A percentile compares a stretch with the other conserved stretches of the same genome.
These are phyloP conservation scores for Aspergillus saccharolyticus DNA, from an alignment of 495 filamentous ascomycete genomes.

Conservation along the genomic window DNA sequence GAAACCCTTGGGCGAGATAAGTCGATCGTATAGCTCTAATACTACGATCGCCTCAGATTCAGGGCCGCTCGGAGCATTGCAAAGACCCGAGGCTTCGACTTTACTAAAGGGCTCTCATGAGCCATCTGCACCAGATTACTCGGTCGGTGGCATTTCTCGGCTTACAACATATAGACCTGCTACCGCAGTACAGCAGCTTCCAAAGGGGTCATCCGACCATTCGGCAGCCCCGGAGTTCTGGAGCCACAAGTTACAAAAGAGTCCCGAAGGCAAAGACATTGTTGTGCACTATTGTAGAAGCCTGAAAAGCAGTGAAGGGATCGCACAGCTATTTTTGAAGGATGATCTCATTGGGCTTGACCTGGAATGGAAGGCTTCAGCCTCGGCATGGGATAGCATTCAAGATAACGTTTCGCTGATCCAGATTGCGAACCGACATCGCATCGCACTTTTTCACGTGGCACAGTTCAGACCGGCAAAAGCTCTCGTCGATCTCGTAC, in stretches of 20 bases:
- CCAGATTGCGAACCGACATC: slow-evolving; percentile 72
- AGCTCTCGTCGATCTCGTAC: slow-evolving; percentile 50
- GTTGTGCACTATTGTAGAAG: slow-evolving; percentile 73
- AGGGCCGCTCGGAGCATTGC: not conserved
- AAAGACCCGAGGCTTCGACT: not conserved
- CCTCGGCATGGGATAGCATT: slow-evolving; percentile 38
- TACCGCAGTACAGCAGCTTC: slow-evolving; percentile 1
- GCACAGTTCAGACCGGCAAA: slow-evolving; percentile 50
- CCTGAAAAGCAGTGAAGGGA: slow-evolving; percentile 57
- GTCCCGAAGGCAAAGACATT: slow-evolving; percentile 42
- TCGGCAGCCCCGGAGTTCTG: slow-evolving; percentile 45
- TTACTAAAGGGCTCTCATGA: not conserved
- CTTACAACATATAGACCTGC: too few species aligned
- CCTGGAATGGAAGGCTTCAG: slow-evolving; percentile 71
- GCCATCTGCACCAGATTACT: not conserved
- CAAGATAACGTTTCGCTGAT: slow-evolving; percentile 69
- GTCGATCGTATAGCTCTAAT: slow-evolving; percentile 1
- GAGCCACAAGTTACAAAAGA: slow-evolving; percentile 61
- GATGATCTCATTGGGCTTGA: slow-evolving; percentile 77
- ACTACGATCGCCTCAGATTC: not conserved
- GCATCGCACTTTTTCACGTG: slow-evolving; percentile 79
- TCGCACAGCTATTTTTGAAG: slow-evolving; percentile 61
- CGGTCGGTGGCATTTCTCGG: not conserved
- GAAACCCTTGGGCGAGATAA: not conserved
- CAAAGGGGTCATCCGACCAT: not conserved